Conservation (phyloP, 768 basidiomycete species). For the Lyophyllum atratum region DNA sequence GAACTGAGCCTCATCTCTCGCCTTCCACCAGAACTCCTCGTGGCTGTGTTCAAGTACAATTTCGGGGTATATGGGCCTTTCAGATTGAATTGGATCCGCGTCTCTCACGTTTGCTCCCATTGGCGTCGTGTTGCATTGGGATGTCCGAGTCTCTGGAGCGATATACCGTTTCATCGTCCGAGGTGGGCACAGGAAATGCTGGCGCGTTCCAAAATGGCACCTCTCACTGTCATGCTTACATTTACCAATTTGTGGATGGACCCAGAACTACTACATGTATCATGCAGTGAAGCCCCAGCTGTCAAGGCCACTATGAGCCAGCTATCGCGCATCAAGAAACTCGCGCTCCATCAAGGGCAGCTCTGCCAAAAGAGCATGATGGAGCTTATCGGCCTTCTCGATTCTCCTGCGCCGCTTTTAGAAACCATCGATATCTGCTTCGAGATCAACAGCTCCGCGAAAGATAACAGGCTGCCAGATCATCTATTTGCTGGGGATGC, state of each 20-base stretch:
- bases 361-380: background rate
- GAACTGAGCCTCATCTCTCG: background rate
- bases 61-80: background rate
- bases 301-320: background rate
- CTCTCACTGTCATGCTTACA: background rate
- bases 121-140: conserved; percentile 4
- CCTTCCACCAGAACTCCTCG: conserved; percentile 2
- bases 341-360: background rate
- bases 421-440: background rate
- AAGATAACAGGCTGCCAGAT: background rate
- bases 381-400: background rate
- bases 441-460: no score
- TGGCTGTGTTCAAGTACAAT: background rate
- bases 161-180: background rate
- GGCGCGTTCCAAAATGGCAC: background rate
- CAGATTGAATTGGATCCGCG: background rate
- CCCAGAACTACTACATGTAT: background rate
- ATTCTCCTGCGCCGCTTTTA: background rate
- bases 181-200: background rate
- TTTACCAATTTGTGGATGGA: background rate
- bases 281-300: background rate
- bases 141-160: conserved; percentile 1
- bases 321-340: background rate
- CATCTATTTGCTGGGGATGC: background rate
- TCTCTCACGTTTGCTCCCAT: background rate